phyloP scores from a whole-genome alignment of 768 basidiomycete species.

The Podaxis rugospora region DNA sequence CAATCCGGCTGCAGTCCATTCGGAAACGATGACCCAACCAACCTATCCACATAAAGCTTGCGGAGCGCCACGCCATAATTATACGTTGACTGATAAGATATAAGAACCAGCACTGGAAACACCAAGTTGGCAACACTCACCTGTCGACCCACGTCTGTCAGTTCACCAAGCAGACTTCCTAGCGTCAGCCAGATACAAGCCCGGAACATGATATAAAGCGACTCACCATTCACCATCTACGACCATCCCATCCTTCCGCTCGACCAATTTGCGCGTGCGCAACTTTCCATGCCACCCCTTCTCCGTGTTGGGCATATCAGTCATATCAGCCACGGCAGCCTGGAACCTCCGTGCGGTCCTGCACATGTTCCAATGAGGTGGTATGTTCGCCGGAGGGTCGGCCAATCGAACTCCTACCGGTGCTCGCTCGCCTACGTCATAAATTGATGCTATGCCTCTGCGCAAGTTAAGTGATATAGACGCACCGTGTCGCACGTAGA shows the following conservation, averaged over 20 bases:
- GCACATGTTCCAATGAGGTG: constrained; percentile 68
- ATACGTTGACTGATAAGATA: constrained; percentile 53
- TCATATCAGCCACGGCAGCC: constrained; percentile 35
- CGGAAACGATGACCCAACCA: constrained; percentile 9
- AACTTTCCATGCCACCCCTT: constrained; percentile 17
- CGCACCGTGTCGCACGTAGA: constrained; percentile 74
- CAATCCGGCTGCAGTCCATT: background rate
- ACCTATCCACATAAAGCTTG: constrained; percentile 66
- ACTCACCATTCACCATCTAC: constrained; percentile 63
- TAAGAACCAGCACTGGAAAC: background rate
- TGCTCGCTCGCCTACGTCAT: constrained; percentile 62
- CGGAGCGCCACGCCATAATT: constrained; percentile 57
- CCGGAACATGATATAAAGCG: background rate
- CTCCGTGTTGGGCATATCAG: background rate
- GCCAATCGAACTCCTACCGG: constrained; percentile 68
- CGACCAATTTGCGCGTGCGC: constrained; percentile 45
- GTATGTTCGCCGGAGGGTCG: constrained; percentile 58
- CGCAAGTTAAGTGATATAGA: constrained; percentile 7
- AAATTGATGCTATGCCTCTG: background rate
- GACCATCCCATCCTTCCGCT: constrained; percentile 49
- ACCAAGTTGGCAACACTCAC: constrained; percentile 27
- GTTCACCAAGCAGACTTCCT: constrained; percentile 61
- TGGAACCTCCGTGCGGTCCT: constrained; percentile 47
- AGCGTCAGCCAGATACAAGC: background rate
- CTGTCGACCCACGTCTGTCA: constrained; percentile 68